Evolutionary conservation across 2,329 filamentous ascomycete species (phyloP), one percentile per base, ranked within the genome.

Genomic region (Didymella segeticola): DNA sequence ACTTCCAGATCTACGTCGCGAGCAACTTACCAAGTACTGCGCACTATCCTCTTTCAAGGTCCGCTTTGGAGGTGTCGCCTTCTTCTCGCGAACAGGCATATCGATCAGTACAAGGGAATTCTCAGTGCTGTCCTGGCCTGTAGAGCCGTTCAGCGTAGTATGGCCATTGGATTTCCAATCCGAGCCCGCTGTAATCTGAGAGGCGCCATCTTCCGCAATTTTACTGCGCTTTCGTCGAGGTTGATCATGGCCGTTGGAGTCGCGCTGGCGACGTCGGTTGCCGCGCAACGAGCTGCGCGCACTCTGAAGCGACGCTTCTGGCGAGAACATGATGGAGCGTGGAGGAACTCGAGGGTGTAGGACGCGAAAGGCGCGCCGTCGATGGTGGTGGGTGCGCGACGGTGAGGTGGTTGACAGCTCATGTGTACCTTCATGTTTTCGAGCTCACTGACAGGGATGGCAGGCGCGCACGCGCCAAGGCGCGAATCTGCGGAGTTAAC

Each of bases 31-130:
- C 75, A 91, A 71, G 63, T 88, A 79, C 57, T 86, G 79, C 63
- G 85, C 87, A 26, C 86, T 85, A 68, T 91, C 88, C 41, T 86
- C 86, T 71, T 89, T 90, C 63, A 78, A 81, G 5, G 19, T 17
- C 63, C 88, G 82, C 66, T 90, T 73, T 9, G 58, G 57, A 14
- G 64, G 47, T 19, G 64, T 49, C 8, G 12, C n/a, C 60, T 73
- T 74, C 69, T 75, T 77, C 46, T 76, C 74, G 60, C 75, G 73
- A 36, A 75, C 68, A 14, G 75, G 74, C 58, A 77, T 74, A 58
- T 76, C 72, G 7, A 74, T 61, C 33, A 73, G 38, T 10, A 69
- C 66, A 23, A 71, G 53, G 8, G 67, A 70, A 57, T 60, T 65
- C 37, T 71, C 69, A 1, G 64, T 60, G 34, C 63, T 66, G 25